These are phyloP conservation scores for Plantago rigida DNA, from an alignment of 305 asterid species.

Conservation along the genomic window DNA sequence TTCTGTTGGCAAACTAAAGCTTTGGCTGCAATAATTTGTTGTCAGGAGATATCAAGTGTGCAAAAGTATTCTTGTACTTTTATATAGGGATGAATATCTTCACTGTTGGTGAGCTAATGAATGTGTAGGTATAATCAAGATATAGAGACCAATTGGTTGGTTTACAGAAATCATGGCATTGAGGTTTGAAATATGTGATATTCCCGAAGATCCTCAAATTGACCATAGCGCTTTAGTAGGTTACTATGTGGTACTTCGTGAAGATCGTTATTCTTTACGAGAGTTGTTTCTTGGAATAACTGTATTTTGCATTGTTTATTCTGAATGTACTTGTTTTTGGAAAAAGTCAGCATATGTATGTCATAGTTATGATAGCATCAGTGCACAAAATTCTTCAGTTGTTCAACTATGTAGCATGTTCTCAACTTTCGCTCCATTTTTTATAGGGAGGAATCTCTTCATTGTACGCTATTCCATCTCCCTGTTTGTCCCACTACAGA, in stretches of 20 bases:
- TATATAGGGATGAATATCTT: not conserved
- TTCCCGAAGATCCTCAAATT: slow-evolving; percentile 5
- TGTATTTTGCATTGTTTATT: not conserved
- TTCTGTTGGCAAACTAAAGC: not conserved
- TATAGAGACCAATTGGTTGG: not conserved
- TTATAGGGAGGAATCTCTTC: too few species aligned
- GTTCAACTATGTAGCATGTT: not conserved
- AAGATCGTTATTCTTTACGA: not conserved
- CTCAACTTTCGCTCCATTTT: not conserved
- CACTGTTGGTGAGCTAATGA: not conserved
- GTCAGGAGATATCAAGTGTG: not conserved
- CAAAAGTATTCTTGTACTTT: not conserved
- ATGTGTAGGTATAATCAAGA: slow-evolving; percentile 7
- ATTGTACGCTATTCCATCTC: not conserved
- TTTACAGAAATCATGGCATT: not conserved
- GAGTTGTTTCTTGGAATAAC: not conserved
- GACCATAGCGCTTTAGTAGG: not conserved
- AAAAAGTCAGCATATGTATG: not conserved
- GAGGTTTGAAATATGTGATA: not conserved
- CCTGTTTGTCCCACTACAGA: too few species aligned
- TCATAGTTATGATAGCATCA: not conserved
- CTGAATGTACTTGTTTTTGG: not conserved
- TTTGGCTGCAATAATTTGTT: not conserved
- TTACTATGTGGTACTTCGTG: not conserved
- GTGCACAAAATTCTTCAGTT: not conserved